Percentiles rank a stretch among this genome's conserved stretches.
Conservation (phyloP, 176 grass and related monocot genomes). For the Triticum aestivum region DNA sequence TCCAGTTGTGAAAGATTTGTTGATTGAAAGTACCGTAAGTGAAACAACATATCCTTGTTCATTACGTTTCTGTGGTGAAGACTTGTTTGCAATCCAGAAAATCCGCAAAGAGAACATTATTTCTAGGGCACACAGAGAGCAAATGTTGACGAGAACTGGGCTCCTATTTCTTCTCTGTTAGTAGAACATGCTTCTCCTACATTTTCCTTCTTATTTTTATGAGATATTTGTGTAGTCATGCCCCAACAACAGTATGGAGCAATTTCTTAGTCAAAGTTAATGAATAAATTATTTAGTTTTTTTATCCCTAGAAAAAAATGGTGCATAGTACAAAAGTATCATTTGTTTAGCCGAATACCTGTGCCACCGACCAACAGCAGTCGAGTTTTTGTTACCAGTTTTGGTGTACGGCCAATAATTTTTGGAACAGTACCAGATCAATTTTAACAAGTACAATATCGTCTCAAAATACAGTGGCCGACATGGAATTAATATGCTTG, state of each 20-base stretch:
- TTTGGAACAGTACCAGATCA: background rate
- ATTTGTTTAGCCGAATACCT: background rate
- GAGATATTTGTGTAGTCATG: constrained; percentile 9
- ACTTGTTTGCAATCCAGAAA: constrained; percentile 20
- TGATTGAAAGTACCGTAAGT: constrained; percentile 71
- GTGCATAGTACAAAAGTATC: background rate
- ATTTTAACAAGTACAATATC: background rate
- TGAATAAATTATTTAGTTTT: background rate
- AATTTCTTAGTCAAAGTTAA: background rate
- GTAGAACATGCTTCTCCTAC: background rate
- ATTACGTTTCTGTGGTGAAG: constrained; percentile 6
- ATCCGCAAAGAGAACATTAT: background rate
- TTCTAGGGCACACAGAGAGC: background rate
- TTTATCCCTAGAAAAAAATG: background rate
- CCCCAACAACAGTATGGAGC: background rate
- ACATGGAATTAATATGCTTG: background rate
- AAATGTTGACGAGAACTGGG: background rate
- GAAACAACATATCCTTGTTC: constrained; percentile 11
- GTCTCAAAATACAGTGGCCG: constrained; percentile 6
- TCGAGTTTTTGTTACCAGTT: background rate
- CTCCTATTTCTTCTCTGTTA: background rate
- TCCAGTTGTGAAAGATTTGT: constrained; percentile 64
- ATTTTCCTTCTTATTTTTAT: background rate
- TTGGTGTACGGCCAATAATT: background rate
- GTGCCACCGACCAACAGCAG: background rate